Conservation (phyloP, 352 stramenopile species). For the Phytophthora pini region DNA sequence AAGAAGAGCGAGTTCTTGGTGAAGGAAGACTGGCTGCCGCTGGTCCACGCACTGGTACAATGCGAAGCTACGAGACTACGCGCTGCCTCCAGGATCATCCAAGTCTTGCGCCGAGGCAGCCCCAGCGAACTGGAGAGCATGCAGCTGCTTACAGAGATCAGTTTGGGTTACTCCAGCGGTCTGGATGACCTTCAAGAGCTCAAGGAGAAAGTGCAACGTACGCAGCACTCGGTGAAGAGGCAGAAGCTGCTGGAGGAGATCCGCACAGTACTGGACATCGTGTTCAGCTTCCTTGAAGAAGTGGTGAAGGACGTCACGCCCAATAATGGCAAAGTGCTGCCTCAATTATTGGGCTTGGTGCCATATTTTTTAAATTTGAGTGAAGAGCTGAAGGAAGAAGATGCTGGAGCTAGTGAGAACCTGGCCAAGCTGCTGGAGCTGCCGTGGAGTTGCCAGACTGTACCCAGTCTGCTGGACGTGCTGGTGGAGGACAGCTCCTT, state of each 20-base stretch:
- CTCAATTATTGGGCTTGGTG: constrained; percentile 68
- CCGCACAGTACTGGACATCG: constrained; percentile 54
- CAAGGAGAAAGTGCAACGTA: background rate
- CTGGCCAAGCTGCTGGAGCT: constrained; percentile 72
- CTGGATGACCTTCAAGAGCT: constrained; percentile 41
- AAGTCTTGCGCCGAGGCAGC: constrained; percentile 59
- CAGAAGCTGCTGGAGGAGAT: constrained; percentile 57
- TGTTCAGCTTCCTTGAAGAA: constrained; percentile 63
- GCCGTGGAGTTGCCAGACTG: constrained; percentile 60
- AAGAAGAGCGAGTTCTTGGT: constrained; percentile 42
- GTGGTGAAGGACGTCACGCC: constrained; percentile 36
- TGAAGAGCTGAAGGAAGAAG: constrained; percentile 29
- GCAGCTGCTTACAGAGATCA: constrained; percentile 83
- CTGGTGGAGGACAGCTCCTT: constrained; percentile 56
- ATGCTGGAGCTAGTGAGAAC: constrained; percentile 37
- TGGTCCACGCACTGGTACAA: constrained; percentile 69
- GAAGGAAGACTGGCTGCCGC: constrained; percentile 64
- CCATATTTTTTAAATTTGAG: constrained; percentile 62
- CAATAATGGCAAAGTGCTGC: constrained; percentile 45
- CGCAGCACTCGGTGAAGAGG: constrained; percentile 11
- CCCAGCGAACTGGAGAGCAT: constrained; percentile 74
- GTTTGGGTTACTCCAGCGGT: constrained; percentile 62
- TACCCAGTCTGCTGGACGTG: constrained; percentile 66
- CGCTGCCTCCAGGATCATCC: constrained; percentile 62
- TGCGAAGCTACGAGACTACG: constrained; percentile 58